A percentile compares a stretch with the other conserved stretches of the same genome.
Conservation (phyloP, 495 filamentous ascomycete species). For the Apiosordaria backusii region DNA sequence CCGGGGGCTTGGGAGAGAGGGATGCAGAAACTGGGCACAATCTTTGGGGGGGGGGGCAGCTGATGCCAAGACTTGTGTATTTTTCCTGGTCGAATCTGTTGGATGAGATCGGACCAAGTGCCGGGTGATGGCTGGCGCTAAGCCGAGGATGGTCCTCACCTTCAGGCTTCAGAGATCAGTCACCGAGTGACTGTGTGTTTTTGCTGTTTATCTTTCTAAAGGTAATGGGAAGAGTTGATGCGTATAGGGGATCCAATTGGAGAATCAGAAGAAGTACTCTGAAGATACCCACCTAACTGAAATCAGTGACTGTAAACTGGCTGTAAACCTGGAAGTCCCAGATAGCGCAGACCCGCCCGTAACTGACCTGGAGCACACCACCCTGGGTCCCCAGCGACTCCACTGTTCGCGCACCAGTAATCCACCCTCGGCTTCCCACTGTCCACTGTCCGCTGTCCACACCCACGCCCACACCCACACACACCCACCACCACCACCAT, state of each 20-base stretch:
- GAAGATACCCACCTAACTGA: neutral
- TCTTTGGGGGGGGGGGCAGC: neutral
- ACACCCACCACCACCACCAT: slow-evolving; percentile 5
- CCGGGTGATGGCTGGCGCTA: slow-evolving; percentile 1
- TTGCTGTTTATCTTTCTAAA: neutral
- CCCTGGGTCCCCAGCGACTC: slow-evolving; percentile 13
- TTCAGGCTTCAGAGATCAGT: no score
- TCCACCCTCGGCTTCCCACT: slow-evolving; percentile 31
- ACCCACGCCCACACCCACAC: slow-evolving; percentile 15
- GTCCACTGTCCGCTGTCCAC: slow-evolving; percentile 11
- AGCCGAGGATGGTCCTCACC: neutral
- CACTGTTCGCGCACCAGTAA: slow-evolving; percentile 29
- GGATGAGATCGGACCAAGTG: neutral
- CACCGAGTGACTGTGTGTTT: neutral
- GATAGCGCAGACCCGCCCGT: neutral
- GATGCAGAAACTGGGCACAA: neutral
- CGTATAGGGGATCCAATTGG: neutral
- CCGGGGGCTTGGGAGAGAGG: neutral
- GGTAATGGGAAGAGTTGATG: neutral
- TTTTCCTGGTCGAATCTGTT: neutral
- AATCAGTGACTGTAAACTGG: no score
- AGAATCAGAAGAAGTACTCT: neutral
- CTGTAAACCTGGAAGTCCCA: no score
- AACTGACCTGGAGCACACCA: neutral
- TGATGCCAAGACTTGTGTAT: slow-evolving; percentile 2